Conservation (phyloP, 2,329 filamentous ascomycete species). For the Arthrinium puccinioides region DNA sequence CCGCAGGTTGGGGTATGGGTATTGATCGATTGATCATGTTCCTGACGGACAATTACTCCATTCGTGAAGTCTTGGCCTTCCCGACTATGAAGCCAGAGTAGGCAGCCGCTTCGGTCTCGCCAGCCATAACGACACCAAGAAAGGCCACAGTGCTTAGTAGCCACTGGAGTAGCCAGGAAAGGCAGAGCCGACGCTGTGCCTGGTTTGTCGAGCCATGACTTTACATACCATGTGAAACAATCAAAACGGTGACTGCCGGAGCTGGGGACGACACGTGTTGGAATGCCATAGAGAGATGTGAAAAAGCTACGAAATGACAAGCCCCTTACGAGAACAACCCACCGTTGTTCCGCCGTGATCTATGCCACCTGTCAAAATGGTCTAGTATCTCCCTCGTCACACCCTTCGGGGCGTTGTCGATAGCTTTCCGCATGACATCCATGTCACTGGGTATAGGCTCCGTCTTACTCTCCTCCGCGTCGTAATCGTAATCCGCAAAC, state of each 20-base stretch:
- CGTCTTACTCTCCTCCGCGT: slow-evolving; percentile 15
- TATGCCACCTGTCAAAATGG: slow-evolving; percentile 27
- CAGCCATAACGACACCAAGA: too few relatives aligned
- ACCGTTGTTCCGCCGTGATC: background rate
- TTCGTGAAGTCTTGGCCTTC: slow-evolving; percentile 94
- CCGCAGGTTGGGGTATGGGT: slow-evolving; percentile 93
- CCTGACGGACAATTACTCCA: slow-evolving; percentile 89
- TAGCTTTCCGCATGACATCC: slow-evolving; percentile 17
- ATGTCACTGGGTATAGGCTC: slow-evolving; percentile 14
- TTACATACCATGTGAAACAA: too few relatives aligned
- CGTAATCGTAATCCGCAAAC: slow-evolving; percentile 27
- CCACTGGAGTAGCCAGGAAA: too few relatives aligned
- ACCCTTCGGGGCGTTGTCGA: slow-evolving; percentile 26
- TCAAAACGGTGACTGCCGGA: too few relatives aligned
- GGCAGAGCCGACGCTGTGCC: too few relatives aligned
- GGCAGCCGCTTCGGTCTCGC: too few relatives aligned
- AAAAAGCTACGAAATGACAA: too few relatives aligned
- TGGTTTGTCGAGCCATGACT: too few relatives aligned
- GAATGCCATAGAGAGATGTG: too few relatives aligned
- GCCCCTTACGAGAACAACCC: too few relatives aligned
- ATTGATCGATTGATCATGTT: slow-evolving; percentile 77
- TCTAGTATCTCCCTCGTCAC: slow-evolving; percentile 27
- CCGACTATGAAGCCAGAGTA: slow-evolving; percentile 74
- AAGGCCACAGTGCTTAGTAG: too few relatives aligned
- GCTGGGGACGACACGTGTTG: too few relatives aligned